phyloP scores from a whole-genome alignment of 2,329 filamentous ascomycete genomes.

The Onygenales sp. region DNA sequence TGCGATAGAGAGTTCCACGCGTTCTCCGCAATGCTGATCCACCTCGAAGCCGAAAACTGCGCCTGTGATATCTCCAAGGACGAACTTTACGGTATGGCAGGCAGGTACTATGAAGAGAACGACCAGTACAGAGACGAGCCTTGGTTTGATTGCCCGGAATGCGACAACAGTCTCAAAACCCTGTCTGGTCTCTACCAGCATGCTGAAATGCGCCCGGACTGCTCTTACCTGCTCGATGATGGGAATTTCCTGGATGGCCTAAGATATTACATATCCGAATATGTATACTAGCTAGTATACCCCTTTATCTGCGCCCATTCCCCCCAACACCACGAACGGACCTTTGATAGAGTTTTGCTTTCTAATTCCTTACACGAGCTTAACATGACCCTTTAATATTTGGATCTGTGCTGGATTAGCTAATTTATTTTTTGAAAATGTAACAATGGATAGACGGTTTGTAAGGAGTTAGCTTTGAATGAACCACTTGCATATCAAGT shows the following conservation, averaged over 20 bases:
- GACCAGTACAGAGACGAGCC: constrained; percentile 4
- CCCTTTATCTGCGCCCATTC: too few relatives aligned
- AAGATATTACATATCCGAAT: background rate
- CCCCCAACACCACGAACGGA: too few relatives aligned
- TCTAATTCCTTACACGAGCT: background rate
- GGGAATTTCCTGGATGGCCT: background rate
- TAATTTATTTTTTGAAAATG: too few relatives aligned
- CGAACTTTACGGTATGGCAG: constrained; percentile 4
- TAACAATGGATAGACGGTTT: too few relatives aligned
- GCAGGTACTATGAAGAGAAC: background rate
- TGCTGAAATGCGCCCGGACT: constrained; percentile 9
- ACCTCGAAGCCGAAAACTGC: constrained; percentile 18
- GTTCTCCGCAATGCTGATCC: constrained; percentile 18
- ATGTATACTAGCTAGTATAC: too few relatives aligned
- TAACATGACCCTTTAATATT: too few relatives aligned
- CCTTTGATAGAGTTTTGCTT: too few relatives aligned
- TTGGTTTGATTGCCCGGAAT: constrained; percentile 10
- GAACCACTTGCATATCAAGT: too few relatives aligned
- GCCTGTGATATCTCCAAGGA: constrained; percentile 2
- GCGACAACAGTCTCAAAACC: constrained; percentile 8
- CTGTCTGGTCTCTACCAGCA: constrained; percentile 16
- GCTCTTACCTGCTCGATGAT: background rate
- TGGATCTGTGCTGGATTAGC: too few relatives aligned
- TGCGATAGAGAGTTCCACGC: constrained; percentile 13
- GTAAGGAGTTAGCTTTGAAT: too few relatives aligned